Evolutionary conservation across 1,139 yeast genomes (phyloP).

Genomic region (Protomyces inouyei): DNA sequence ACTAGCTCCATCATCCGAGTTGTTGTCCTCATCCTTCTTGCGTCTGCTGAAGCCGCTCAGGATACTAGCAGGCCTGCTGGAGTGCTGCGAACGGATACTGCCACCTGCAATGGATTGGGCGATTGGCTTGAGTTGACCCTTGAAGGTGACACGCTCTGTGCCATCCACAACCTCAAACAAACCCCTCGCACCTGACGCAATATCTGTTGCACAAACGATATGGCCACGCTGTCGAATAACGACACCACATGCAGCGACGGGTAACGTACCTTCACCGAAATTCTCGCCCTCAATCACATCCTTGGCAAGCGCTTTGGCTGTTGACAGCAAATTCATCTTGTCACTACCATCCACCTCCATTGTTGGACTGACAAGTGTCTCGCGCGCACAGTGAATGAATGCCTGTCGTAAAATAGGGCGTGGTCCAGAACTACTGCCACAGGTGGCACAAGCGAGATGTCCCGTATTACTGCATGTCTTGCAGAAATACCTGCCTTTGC

Average conservation of each 20-base stretch:
- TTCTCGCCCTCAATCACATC: constrained; percentile 16
- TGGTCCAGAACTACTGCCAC: constrained; percentile 15
- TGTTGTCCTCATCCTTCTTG: constrained; percentile 6
- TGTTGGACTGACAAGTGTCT: constrained; percentile 18
- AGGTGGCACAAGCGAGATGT: constrained; percentile 6
- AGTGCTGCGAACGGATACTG: constrained; percentile 2
- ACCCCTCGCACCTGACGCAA: constrained; percentile 18
- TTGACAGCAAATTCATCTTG: constrained; percentile 9
- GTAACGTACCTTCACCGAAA: constrained; percentile 16
- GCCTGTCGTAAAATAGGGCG: constrained; percentile 17
- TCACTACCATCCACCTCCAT: constrained; percentile 25
- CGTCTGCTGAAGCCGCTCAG: background rate
- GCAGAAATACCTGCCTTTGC: constrained; percentile 21
- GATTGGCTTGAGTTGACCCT: constrained; percentile 14
- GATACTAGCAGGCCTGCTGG: background rate
- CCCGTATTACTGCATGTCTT: constrained; percentile 16
- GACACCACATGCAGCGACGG: constrained; percentile 25
- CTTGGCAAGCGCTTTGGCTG: constrained; percentile 13
- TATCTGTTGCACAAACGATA: constrained; percentile 22
- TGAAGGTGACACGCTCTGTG: constrained; percentile 21
- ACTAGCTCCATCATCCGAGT: constrained; percentile 19
- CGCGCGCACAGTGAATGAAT: constrained; percentile 17
- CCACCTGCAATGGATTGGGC: background rate
- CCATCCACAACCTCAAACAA: constrained; percentile 21
- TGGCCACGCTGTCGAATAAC: constrained; percentile 25